Base-by-base conservation (phyloP, 257 asterid genomes). In the Fraxinus cuspidata region DNA sequence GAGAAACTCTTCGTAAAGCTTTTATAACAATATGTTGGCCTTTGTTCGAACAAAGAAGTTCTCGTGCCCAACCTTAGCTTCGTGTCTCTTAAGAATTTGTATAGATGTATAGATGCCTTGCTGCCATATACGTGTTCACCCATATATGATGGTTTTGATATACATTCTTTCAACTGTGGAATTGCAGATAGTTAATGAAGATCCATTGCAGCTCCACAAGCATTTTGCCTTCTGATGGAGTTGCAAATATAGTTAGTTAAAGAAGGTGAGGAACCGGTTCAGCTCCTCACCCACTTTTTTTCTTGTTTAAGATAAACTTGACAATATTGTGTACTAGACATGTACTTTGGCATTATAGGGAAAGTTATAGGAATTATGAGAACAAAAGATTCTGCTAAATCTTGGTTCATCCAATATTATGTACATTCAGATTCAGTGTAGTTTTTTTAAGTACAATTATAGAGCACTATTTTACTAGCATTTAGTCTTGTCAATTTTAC, bases 101-200 rank as follows among this genome's bases (percentile, higher is more conserved):
- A 42, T 42, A 11, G 51, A 42, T 42, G 16, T 11, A 42, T 42
- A 12, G 18, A 42, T 12, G 18, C 13, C 51, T 4, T 44, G 51
- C 51, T 44, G 51, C 19, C 18, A 44, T 1, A 16, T 12, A 47
- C 0, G 5, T 44, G 53, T 44, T 44, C 53, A 44, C 53, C 53
- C 53, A 47, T 47, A 47, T 47, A 53, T 51, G 60, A 53, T 53
- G 11, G 27, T 6, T 53, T 19, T 7, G 23, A 53, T 0, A 6
- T 53, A 53, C 19, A 53, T n/a, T 53, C 27, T 18, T 51, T 5
- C 19, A 5, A 53, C 25, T 6, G 8, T 53, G 27, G n/a, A n/a
- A 47, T 84, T 79, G 70, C 90, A 89, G 97, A 76, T 85, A 66
- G 86, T 79, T 31, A 83, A 88, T 81, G 89, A 85, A 19, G 85